Evolutionary conservation across 2,329 filamentous ascomycete species (phyloP), one percentile per base, ranked within the genome.

Genomic region (Fusarium subglutinans): DNA sequence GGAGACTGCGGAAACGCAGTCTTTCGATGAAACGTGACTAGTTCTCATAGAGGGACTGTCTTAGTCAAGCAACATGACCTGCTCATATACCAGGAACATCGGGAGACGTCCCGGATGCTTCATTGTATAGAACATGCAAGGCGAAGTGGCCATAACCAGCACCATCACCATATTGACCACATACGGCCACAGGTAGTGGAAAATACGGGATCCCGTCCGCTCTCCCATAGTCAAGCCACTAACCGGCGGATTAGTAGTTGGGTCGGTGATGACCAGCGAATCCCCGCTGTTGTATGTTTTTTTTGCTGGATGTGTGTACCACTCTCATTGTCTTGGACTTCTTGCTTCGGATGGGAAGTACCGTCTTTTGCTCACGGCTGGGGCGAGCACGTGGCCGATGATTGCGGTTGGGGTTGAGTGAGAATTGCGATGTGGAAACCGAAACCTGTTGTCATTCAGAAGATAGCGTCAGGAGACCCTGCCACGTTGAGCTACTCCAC

Each of bases 111-210:
- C 67, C 67, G 66, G 54, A 44, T 17, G 28, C 41, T 41, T 53
- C 33, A 45, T n/a, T 35, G 17, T 12, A 33, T 33, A 14, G n/a
- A 43, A 30, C 26, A 53, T 54, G 44, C 35, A 65, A 40, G 30
- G 37, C 18, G 30, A 20, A 20, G 38, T 40, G 43, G 8, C 14
- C 33, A 70, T 70, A 65, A 33, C 6, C 17, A 37, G 33, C 24
- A 65, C 38, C 45, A 37, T 59, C 37, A 28, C 15, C 24, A 14
- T 26, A 6, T 26, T 38, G 12, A 43, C 22, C 18, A 74, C 71
- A 74, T 74, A 74, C 63, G 71, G 72, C 71, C 71, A 74, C 44
- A 74, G 67, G 71, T 71, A 74, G 58, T 70, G 70, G 71, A 71
- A 59, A 74, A 73, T 66, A 74, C 70, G 70, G 70, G 70, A 73